Base-by-base conservation (phyloP, 2,329 filamentous ascomycete genomes). In the Colletotrichum horii region DNA sequence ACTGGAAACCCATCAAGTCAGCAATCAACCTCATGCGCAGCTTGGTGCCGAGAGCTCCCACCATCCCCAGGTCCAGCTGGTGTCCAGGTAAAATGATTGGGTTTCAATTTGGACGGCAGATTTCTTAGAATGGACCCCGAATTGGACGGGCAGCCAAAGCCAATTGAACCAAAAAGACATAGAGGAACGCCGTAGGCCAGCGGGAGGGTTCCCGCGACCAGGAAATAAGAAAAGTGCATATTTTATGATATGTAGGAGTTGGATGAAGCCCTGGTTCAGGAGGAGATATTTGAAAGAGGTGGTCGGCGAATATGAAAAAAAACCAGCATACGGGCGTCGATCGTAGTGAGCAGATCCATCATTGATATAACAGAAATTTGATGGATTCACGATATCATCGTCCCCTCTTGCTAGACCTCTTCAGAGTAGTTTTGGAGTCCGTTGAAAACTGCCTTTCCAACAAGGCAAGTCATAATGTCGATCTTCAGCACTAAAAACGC, bases 1-100 rank as follows among this genome's bases (percentile, higher is more conserved):
- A 84, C 83, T 86, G 34, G 1, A n/a, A 15, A 12, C 2, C 26
- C 5, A 19, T 38, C 19, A 71, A 48, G 12, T 28, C 11, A 60
- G 22, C 9, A 34, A 22, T 11, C 9, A 56, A 11, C 16, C 43
- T 43, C 11, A 12, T 55, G 3, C 8, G 16, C 24, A 22, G 4
- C 9, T 14, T 22, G n/a, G 24, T 12, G 2, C 8, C 7, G 4
- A 2, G 4, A 15, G 11, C 4, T 34, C 34, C 16, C 24, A 66
- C 67, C 15, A n/a, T 71, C 58, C 19, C 28, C 67, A 15, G 67
- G 32, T 16, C 34, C 22, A 16, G 71, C 55, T 4, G 71, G 67
- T 22, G 32, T 19, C 58, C 48, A 74, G 8, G 48, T 71, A 8
- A 65, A 66, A 55, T 66, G 38, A 52, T 55, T 66, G 11, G 64